Evolutionary conservation across 345 rosid species (phyloP).

Genomic region (Salix suchowensis): DNA sequence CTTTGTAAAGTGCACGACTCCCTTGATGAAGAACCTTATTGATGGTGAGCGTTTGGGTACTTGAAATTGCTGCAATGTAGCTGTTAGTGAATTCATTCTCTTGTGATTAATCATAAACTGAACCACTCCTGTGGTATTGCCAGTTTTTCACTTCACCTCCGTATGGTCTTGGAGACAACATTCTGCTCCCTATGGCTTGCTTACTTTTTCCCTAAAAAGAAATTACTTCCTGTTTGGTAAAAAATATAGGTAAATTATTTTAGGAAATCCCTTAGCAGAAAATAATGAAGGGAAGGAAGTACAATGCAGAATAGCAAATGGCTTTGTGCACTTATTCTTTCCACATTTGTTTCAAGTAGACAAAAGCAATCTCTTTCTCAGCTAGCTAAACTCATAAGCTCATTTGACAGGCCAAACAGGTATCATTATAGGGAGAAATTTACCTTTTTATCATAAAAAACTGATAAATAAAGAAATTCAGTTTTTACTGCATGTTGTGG

Average conservation of each 20-base stretch:
- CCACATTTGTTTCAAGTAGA: neutral
- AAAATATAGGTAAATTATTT: too few species aligned
- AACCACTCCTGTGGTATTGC: neutral
- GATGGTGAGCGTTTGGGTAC: constrained; percentile 35
- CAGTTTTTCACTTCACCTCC: neutral
- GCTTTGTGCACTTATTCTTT: neutral
- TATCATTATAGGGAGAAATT: neutral
- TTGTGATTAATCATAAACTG: too few species aligned
- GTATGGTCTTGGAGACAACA: neutral
- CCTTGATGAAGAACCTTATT: constrained; percentile 46
- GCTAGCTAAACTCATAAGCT: neutral
- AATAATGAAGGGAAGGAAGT: too few species aligned
- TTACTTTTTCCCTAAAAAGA: too few species aligned
- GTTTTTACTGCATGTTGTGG: neutral
- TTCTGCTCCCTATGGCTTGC: too few species aligned
- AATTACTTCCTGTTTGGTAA: too few species aligned
- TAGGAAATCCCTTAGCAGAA: too few species aligned
- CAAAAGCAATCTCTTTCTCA: neutral
- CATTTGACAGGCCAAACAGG: neutral
- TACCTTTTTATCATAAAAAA: too few species aligned
- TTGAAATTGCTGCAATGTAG: neutral
- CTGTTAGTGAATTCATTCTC: neutral
- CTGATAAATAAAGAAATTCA: neutral
- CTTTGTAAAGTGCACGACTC: constrained; percentile 45
- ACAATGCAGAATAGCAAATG: neutral